These are phyloP conservation scores for Carnegiea gigantea DNA, from an alignment of 179 eudicot species.

Conservation along the genomic window DNA sequence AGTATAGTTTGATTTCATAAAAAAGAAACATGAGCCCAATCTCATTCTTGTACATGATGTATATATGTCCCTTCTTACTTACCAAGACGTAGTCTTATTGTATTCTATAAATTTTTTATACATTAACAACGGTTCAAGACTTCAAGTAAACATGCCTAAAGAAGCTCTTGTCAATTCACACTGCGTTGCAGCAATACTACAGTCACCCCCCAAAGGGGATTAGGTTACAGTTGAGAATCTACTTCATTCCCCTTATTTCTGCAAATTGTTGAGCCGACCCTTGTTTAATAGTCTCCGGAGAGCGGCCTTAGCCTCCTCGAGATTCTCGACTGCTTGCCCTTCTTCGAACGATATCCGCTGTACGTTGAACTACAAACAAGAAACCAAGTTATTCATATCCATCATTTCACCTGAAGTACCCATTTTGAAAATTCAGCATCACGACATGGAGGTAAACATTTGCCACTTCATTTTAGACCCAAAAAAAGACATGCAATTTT, in stretches of 20 bases:
- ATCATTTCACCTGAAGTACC: background rate
- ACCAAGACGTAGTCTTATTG: background rate
- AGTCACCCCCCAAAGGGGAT: background rate
- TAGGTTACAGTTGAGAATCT: background rate
- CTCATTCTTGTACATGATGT: too few relatives aligned
- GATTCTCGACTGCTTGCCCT: slow-evolving; percentile 71
- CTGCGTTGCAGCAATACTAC: background rate
- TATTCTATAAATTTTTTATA: background rate
- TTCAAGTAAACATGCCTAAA: background rate
- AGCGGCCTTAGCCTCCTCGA: slow-evolving; percentile 94
- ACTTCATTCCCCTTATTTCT: slow-evolving; percentile 31
- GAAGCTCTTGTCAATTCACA: background rate
- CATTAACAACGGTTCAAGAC: background rate
- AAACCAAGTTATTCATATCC: background rate
- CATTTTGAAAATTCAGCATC: background rate
- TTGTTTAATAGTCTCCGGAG: slow-evolving; percentile 64
- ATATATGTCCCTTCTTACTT: too few relatives aligned
- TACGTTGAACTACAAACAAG: slow-evolving; percentile 68
- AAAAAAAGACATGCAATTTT: too few relatives aligned
- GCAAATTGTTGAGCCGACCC: slow-evolving; percentile 63
- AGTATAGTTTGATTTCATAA: too few relatives aligned
- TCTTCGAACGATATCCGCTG: slow-evolving; percentile 90
- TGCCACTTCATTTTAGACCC: too few relatives aligned
- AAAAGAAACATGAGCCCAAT: too few relatives aligned
- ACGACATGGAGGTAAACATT: background rate